These are phyloP conservation scores for Cordyceps cicadae DNA, from an alignment of 2,329 filamentous ascomycete species.

Conservation along the genomic window DNA sequence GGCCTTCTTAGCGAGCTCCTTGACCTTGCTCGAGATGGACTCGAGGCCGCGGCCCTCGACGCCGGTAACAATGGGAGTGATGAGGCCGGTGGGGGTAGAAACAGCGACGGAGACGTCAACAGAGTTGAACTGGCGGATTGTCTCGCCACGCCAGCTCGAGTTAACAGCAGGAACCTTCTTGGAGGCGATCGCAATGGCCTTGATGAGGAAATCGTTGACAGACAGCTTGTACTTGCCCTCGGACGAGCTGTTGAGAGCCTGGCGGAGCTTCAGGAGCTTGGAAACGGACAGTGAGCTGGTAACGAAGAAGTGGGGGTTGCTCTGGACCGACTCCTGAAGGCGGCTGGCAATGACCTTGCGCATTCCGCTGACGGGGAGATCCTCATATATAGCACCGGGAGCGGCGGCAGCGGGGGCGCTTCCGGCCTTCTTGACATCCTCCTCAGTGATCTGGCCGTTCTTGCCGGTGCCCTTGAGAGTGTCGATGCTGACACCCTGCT, in stretches of 20 bases:
- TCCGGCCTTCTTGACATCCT: conserved; percentile 79
- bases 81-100: conserved; percentile 84
- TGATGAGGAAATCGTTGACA: conserved; percentile 99
- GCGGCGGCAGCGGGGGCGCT: conserved; percentile 47
- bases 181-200: conserved; percentile 81
- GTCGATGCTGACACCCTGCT: conserved; percentile 72
- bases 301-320: conserved; percentile 98
- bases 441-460: conserved; percentile 79
- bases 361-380: conserved; percentile 82
- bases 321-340: conserved; percentile 76
- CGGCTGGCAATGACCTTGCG: conserved; percentile 95
- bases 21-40: conserved; percentile 80
- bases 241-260: conserved; percentile 79
- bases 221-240: conserved; percentile 98
- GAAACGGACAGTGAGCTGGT: conserved; percentile 81
- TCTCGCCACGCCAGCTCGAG: conserved; percentile 84
- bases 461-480: conserved; percentile 80
- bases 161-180: conserved; percentile 94
- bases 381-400: conserved; percentile 64
- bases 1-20: conserved; percentile 94
- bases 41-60: conserved; percentile 81
- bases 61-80: conserved; percentile 92
- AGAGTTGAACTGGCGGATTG: conserved; percentile 86
- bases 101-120: conserved; percentile 96
- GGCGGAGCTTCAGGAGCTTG: conserved; percentile 93